These are phyloP conservation scores for Leishmania gerbilli DNA, from an alignment of 208 protist genomes.

Conservation along the genomic window DNA sequence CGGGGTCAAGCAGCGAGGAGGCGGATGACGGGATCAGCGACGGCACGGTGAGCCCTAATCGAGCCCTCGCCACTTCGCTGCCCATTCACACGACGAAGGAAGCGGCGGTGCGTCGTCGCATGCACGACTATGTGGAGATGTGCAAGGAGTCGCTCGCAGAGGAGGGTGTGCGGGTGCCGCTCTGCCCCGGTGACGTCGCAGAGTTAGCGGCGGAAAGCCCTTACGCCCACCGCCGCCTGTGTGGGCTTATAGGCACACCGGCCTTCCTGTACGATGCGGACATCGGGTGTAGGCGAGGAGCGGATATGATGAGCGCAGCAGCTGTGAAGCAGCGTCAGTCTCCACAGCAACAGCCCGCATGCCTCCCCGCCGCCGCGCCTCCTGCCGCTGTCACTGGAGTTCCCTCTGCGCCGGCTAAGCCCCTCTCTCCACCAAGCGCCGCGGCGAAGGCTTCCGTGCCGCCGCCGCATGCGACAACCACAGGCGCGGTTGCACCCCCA, in stretches of 20 bases:
- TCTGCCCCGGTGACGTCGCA: conserved; percentile 28
- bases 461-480: neutral
- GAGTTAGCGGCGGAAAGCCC: conserved; percentile 27
- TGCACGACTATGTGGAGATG: conserved; percentile 25
- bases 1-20: conserved; percentile 10
- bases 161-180: conserved; percentile 20
- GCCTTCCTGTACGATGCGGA: conserved; percentile 57
- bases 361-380: neutral
- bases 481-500: neutral
- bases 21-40: conserved; percentile 12
- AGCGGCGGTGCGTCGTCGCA: conserved; percentile 20
- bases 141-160: conserved; percentile 18
- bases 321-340: neutral
- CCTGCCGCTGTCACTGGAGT: neutral
- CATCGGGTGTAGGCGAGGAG: conserved; percentile 33
- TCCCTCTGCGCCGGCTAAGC: neutral
- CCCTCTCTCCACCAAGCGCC: neutral
- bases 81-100: conserved; percentile 5
- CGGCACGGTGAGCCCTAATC: neutral
- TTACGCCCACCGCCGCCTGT: conserved; percentile 43
- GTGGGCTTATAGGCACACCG: conserved; percentile 54
- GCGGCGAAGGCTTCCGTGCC: conserved; percentile 11
- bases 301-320: neutral
- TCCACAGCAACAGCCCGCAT: neutral
- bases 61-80: neutral